These are phyloP conservation scores for Dothidotthia symphoricarpi DNA, from an alignment of 2,329 filamentous ascomycete genomes.

Conservation along the genomic window DNA sequence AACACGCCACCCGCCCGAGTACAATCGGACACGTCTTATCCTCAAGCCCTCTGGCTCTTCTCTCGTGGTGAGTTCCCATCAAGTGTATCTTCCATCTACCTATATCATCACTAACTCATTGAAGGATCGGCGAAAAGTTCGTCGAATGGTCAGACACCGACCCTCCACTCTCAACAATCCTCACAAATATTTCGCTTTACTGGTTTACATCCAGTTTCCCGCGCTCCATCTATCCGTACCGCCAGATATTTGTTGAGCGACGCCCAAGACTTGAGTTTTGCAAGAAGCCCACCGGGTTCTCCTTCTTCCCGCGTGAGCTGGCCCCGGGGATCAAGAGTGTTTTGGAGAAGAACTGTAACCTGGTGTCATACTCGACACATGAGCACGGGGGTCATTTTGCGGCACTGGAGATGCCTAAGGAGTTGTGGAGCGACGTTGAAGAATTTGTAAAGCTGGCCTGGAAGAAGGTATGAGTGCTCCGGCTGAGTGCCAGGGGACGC, in stretches of 20 bases:
- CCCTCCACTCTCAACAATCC: constrained; percentile 45
- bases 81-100: not conserved
- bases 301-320: constrained; percentile 48
- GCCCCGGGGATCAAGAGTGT: constrained; percentile 40
- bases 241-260: constrained; percentile 6
- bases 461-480: constrained; percentile 30
- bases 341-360: constrained; percentile 39
- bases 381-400: constrained; percentile 57
- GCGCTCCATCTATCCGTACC: constrained; percentile 53
- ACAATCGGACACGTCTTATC: constrained; percentile 58
- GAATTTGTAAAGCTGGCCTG: constrained; percentile 44
- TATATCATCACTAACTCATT: constrained; percentile 2
- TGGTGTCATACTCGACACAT: constrained; percentile 43
- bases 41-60: constrained; percentile 56
- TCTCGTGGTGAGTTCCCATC: constrained; percentile 49
- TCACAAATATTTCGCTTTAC: constrained; percentile 55
- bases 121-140: constrained; percentile 57
- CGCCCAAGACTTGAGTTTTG: no score
- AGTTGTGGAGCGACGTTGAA: constrained; percentile 48
- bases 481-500: no score
- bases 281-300: constrained; percentile 46
- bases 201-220: constrained; percentile 54
- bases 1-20: constrained; percentile 56
- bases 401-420: constrained; percentile 47
- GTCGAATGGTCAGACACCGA: constrained; percentile 54